A percentile compares a stretch with the other conserved stretches of the same genome.
These are phyloP conservation scores for Coriaria nepalensis DNA, from an alignment of 306 rosid genomes.

Conservation along the genomic window DNA sequence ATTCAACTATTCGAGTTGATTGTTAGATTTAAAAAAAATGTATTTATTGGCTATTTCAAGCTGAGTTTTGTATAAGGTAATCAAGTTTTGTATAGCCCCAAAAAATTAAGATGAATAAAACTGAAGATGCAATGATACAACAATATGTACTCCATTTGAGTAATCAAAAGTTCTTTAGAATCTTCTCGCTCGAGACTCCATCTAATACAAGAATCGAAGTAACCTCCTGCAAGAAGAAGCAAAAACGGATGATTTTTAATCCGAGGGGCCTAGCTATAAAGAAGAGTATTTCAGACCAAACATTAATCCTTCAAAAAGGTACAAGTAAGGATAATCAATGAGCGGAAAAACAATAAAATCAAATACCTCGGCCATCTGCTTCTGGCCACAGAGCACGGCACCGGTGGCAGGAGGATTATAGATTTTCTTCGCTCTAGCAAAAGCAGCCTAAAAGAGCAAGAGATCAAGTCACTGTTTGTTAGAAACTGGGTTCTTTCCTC, in stretches of 20 bases:
- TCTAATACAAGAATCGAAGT: slow-evolving; percentile 72
- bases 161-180: slow-evolving; percentile 73
- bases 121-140: slow-evolving; percentile 35
- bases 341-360: not conserved
- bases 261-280: no score
- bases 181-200: slow-evolving; percentile 75
- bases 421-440: slow-evolving; percentile 54
- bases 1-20: no score
- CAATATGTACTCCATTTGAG: slow-evolving; percentile 15
- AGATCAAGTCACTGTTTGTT: no score
- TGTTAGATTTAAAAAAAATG: no score
- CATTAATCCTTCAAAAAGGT: not conserved
- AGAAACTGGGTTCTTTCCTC: no score
- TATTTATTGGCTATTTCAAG: no score
- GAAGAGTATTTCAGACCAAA: no score
- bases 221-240: slow-evolving; percentile 55
- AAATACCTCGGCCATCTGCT: slow-evolving; percentile 80
- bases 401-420: slow-evolving; percentile 50
- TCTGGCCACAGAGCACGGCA: slow-evolving; percentile 84
- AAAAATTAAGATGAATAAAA: slow-evolving; percentile 29
- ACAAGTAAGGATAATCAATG: not conserved
- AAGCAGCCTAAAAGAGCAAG: slow-evolving; percentile 60
- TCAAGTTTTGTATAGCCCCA: no score
- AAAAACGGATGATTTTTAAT: no score
- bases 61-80: no score